Conservation (phyloP, 768 basidiomycete genomes). For the Rhodotorula babjevae region DNA sequence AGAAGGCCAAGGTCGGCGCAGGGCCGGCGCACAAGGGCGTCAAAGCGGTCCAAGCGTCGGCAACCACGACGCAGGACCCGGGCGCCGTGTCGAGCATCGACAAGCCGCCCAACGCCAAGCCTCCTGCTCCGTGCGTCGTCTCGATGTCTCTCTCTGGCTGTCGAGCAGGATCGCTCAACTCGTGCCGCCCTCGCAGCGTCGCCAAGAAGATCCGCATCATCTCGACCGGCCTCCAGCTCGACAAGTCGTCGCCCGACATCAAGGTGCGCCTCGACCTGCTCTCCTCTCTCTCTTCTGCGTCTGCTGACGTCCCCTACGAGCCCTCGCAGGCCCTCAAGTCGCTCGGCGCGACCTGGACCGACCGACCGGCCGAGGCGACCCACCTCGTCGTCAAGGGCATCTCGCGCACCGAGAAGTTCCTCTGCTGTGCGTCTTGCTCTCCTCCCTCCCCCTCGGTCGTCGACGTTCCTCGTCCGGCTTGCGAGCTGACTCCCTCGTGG, state of each 20-base stretch:
- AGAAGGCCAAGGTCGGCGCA: conserved; percentile 35
- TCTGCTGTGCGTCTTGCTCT: conserved; percentile 50
- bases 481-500: no score
- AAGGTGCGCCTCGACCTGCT: conserved; percentile 51
- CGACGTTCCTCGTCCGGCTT: accelerated
- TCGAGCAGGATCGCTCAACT: no score
- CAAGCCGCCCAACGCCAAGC: conserved; percentile 32
- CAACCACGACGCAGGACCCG: conserved; percentile 21
- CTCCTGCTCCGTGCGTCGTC: conserved; percentile 1
- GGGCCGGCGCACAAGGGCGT: neutral
- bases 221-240: conserved; percentile 63
- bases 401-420: conserved; percentile 80
- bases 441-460: no score
- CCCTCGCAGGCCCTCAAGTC: conserved; percentile 56
- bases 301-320: neutral
- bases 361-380: conserved; percentile 64
- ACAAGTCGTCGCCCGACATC: conserved; percentile 53
- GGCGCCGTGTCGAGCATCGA: conserved; percentile 27
- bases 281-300: neutral
- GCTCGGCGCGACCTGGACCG: conserved; percentile 64
- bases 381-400: conserved; percentile 68
- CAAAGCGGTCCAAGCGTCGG: neutral
- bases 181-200: neutral
- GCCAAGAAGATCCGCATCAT: conserved; percentile 53
- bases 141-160: neutral